These are phyloP conservation scores for Elasticomyces elasticus DNA, from an alignment of 495 filamentous ascomycete genomes.

Conservation along the genomic window DNA sequence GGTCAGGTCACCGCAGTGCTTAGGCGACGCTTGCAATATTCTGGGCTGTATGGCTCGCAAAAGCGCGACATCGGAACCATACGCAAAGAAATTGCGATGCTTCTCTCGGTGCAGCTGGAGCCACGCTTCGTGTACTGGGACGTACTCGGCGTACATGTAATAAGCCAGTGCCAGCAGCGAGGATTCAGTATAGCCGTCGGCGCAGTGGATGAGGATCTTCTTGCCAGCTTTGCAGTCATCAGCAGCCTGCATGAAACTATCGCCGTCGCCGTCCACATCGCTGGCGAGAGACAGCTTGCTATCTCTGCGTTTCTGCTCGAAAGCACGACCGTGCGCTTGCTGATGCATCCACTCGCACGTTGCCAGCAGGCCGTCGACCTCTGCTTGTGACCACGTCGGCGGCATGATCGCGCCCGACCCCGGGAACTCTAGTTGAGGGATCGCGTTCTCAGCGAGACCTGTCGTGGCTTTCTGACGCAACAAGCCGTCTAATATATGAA, in stretches of 20 bases:
- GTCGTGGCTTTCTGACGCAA: conserved; percentile 29
- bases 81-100: conserved; percentile 90
- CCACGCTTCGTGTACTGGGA: conserved; percentile 76
- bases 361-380: conserved; percentile 72
- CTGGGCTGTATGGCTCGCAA: conserved; percentile 64
- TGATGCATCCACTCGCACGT: conserved; percentile 85
- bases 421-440: conserved; percentile 70
- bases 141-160: conserved; percentile 76
- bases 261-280: conserved; percentile 47
- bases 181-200: conserved; percentile 92
- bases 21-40: conserved; percentile 48
- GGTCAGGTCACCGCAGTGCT: conserved; percentile 7
- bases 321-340: conserved; percentile 48
- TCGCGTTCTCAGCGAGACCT: conserved; percentile 33
- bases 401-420: conserved; percentile 83
- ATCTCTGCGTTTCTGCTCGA: conserved; percentile 23
- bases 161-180: conserved; percentile 81
- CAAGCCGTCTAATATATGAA: conserved; percentile 50
- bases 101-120: conserved; percentile 69
- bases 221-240: not conserved
- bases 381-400: conserved; percentile 65
- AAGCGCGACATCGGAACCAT: conserved; percentile 76
- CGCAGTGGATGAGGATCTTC: conserved; percentile 74
- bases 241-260: conserved; percentile 34
- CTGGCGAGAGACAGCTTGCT: conserved; percentile 18